Base-by-base conservation (phyloP, 768 basidiomycete genomes). In the Lentinula boryana region DNA sequence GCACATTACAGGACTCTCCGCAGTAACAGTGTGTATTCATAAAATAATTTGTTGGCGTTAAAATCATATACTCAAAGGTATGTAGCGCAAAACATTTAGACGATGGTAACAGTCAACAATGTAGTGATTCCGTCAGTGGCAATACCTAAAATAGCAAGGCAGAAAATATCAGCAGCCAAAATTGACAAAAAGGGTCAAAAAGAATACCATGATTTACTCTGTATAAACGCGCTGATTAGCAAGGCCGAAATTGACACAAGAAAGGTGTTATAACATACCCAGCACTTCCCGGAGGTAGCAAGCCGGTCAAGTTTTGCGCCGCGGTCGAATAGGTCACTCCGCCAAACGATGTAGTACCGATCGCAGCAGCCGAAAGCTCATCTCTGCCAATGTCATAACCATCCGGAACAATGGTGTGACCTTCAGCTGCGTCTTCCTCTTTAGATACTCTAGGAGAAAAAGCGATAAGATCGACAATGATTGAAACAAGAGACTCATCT, bases 321-420 rank as follows among this genome's bases (percentile, higher is more conserved):
- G 66, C 67, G 1, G 77, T 77, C 35, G 13, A 51, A 56, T 80
- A 82, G 0, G 60, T 67, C 38, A 77, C 66, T 8, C 72, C 76
- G 18, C 56, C 66, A 57, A 68, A 75, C 51, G 48, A 63, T 3
- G 66, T 70, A 18, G 56, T 43, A 0, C 77, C 58, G 10, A 52
- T 23, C 12, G 58, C 58, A 10, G 38, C 40, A 18, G 32, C 36
- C 33, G 18, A 23, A 35, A 60, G 23, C 21, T 7, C 2, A 51
- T 21, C 51, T 13, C 41, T 71, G 27, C 81, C 83, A 55, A 77
- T 64, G 63, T 84, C 65, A 63, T 84, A 84, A 15, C 83, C 83
- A 58, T 84, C 68, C 0, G 80, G 70, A 1, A 74, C 61, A 58
- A 84, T 77, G 18, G 69, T 67, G 63, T 84, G 84, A 38, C 68